Conservation (phyloP, 768 basidiomycete species). For the Cytidiella melzeri region DNA sequence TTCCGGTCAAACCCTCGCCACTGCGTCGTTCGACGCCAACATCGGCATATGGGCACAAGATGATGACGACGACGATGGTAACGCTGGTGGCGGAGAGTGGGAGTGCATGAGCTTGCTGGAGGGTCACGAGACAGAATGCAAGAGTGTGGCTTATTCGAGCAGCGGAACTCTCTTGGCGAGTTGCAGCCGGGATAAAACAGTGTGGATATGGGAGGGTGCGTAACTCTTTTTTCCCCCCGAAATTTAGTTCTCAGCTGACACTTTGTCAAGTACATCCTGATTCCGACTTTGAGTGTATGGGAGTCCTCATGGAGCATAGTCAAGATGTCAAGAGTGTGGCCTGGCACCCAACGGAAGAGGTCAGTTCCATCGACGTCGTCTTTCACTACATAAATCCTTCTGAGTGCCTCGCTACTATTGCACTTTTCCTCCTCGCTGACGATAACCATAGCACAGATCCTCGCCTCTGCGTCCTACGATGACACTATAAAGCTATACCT, state of each 20-base stretch:
- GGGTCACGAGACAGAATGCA: constrained; percentile 94
- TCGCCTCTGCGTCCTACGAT: constrained; percentile 96
- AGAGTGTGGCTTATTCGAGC: constrained; percentile 29
- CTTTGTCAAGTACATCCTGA: constrained; percentile 81
- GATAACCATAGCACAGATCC: constrained; percentile 52
- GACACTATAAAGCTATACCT: constrained; percentile 91
- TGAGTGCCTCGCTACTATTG: too few relatives aligned
- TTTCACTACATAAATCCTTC: not conserved
- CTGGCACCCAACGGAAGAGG: constrained; percentile 96
- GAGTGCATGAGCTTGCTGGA: constrained; percentile 84
- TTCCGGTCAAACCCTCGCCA: constrained; percentile 78
- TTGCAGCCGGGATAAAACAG: constrained; percentile 94
- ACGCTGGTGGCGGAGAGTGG: constrained; percentile 54
- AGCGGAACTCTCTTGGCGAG: constrained; percentile 72
- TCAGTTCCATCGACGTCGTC: constrained; percentile 28
- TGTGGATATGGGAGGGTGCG: constrained; percentile 98
- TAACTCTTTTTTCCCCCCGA: constrained; percentile 3
- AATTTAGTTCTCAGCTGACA: not conserved
- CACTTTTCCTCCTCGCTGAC: constrained; percentile 3
- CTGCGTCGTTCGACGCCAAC: constrained; percentile 90
- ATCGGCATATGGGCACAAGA: constrained; percentile 88
- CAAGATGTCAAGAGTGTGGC: constrained; percentile 95
- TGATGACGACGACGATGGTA: constrained; percentile 24
- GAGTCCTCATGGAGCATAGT: constrained; percentile 92
- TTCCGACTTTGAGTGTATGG: constrained; percentile 89